Base-by-base conservation (phyloP, 129 eudicot species). In the Pseudognaphalium luteoalbum region DNA sequence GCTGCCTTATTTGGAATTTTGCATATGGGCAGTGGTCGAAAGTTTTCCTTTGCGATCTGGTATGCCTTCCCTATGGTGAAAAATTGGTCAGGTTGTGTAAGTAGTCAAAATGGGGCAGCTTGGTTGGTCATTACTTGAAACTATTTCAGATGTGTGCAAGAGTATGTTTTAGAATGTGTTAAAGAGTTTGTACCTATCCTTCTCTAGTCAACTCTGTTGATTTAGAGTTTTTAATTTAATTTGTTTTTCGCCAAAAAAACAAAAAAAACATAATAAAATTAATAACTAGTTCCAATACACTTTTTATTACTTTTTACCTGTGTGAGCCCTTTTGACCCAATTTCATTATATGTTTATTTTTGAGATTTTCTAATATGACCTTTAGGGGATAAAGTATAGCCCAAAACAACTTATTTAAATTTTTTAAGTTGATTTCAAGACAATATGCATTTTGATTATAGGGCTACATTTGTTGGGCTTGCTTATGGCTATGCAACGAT, bases 1-100 rank as follows among this genome's bases (percentile, higher is more conserved):
- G 96, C 88, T 63, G 89, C 92, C 19, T 75, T 91, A 71, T 93
- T 93, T 65, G 97, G 98, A 25, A 57, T 93, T 60, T 79, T 93
- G 79, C 98, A 93, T 89, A 78, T 93, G 86, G 98, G 98, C 50
- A 86, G 86, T 79, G 98, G 98, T 80, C 91, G 97, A 56, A 93
- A 87, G 41, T 85, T 83, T 65, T 85, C 97, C 39, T 93, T 93
- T 79, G 96, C 97, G 60, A 57, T 91, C 78, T 93, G 98, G 98
- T 90, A 90, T 7, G 90, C 85, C 81, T 22, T 52, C 2, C 60
- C 44, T 54, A 35, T 8, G n/a, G 16, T 32, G 60, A 6, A 56
- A 12, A 25, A 25, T 2, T 25, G 16, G 5, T 6, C 2, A 14
- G 34, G 34, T 10, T 7, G 9, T 6, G 66, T 61, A 28, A 21